These are phyloP conservation scores for Lasiodiplodia hormozganensis DNA, from an alignment of 2,329 filamentous ascomycete species.

Conservation along the genomic window DNA sequence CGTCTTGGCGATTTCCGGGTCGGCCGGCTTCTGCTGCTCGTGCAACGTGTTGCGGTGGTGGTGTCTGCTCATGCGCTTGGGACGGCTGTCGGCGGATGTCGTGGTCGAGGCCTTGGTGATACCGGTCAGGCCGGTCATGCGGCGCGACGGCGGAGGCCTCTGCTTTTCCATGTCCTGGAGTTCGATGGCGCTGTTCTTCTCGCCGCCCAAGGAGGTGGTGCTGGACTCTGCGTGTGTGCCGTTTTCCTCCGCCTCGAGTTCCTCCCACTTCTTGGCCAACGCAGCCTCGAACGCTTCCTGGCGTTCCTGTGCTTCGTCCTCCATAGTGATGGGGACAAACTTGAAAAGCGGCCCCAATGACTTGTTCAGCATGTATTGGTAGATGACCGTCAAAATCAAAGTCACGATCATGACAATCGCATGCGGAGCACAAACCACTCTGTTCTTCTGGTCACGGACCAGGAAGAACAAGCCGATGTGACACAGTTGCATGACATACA, in stretches of 20 bases:
- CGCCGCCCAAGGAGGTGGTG: constrained; percentile 8
- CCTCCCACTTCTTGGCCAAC: constrained; percentile 54
- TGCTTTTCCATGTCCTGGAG: constrained; percentile 38
- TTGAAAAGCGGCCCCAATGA: constrained; percentile 86
- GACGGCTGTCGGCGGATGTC: neutral
- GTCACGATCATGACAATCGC: constrained; percentile 85
- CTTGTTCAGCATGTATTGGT: constrained; percentile 79
- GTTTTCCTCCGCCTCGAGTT: constrained; percentile 39
- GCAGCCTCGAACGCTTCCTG: constrained; percentile 87
- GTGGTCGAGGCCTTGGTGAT: neutral
- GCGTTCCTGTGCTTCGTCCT: constrained; percentile 91
- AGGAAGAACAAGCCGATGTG: constrained; percentile 91
- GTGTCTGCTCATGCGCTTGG: constrained; percentile 36
- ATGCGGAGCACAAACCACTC: constrained; percentile 72
- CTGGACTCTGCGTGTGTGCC: constrained; percentile 4
- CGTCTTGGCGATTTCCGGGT: constrained; percentile 16
- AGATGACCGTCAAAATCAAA: constrained; percentile 73
- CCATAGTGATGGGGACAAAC: constrained; percentile 91
- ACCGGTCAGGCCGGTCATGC: neutral
- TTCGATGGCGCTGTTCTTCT: constrained; percentile 38
- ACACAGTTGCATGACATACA: constrained; percentile 94
- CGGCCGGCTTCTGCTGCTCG: neutral
- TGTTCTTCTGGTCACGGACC: constrained; percentile 62
- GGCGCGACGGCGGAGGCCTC: neutral
- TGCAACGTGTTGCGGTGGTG: constrained; percentile 37